Percentiles rank a stretch among this genome's conserved stretches.
Conservation (phyloP, 2,329 filamentous ascomycete genomes). For the Zymoseptoria ardabiliae region DNA sequence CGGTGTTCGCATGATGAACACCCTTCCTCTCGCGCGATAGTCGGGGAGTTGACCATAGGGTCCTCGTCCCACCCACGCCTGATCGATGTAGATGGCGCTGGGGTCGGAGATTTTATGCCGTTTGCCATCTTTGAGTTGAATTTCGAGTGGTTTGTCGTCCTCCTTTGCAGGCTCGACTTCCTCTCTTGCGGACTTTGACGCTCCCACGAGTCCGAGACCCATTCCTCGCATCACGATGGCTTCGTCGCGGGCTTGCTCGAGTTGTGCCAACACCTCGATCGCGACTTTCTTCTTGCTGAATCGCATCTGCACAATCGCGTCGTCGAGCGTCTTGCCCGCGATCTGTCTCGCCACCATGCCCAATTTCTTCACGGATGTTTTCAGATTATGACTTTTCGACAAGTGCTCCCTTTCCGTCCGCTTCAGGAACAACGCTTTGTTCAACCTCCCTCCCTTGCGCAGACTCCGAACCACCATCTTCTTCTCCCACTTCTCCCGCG, state of each 20-base stretch:
- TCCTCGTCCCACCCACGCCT: slow-evolving; percentile 86
- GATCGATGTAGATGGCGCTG: slow-evolving; percentile 78
- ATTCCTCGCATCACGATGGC: slow-evolving; percentile 77
- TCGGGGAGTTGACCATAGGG: slow-evolving; percentile 55
- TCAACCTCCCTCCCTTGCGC: slow-evolving; percentile 58
- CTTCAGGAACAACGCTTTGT: slow-evolving; percentile 59
- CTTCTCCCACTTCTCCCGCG: slow-evolving; percentile 68
- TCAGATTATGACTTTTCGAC: slow-evolving; percentile 62
- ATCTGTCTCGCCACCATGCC: slow-evolving; percentile 81
- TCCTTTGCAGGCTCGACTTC: slow-evolving; percentile 3
- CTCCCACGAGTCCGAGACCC: slow-evolving; percentile 52
- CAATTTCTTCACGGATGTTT: slow-evolving; percentile 88
- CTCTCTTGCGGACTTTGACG: slow-evolving; percentile 4
- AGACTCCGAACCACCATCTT: slow-evolving; percentile 77
- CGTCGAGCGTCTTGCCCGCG: slow-evolving; percentile 83
- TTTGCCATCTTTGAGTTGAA: slow-evolving; percentile 68
- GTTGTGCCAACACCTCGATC: slow-evolving; percentile 66
- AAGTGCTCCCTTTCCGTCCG: slow-evolving; percentile 54
- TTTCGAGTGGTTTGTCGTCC: slow-evolving; percentile 40
- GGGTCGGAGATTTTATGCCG: slow-evolving; percentile 64
- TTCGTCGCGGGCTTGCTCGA: slow-evolving; percentile 73
- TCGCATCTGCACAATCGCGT: slow-evolving; percentile 89
- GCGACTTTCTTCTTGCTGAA: slow-evolving; percentile 93
- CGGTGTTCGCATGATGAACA: slow-evolving; percentile 61
- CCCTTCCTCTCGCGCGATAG: slow-evolving; percentile 67